Evolutionary conservation across 495 filamentous ascomycete species (phyloP).

Genomic region (Penicillium goetzii): DNA sequence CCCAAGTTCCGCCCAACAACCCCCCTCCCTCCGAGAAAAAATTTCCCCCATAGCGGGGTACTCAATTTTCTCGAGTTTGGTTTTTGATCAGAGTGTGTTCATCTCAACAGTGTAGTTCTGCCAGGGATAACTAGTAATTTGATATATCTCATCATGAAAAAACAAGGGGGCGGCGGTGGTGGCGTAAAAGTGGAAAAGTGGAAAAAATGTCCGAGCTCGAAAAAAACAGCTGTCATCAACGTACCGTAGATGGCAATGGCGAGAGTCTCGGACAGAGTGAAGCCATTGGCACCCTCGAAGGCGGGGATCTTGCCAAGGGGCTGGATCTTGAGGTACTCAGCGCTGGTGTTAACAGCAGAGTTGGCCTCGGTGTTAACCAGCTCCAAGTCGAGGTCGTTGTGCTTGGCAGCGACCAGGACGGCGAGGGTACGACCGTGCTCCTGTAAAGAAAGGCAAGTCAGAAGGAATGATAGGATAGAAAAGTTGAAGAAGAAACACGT

Average conservation of each 20-base stretch:
- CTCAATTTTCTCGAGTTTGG: conserved; percentile 24
- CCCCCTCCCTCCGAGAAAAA: conserved; percentile 19
- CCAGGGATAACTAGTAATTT: conserved; percentile 96
- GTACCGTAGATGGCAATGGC: conserved; percentile 97
- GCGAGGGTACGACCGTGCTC: conserved; percentile 86
- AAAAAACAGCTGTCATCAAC: conserved; percentile 45
- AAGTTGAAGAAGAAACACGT: conserved; percentile 43
- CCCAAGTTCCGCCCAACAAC: conserved; percentile 6
- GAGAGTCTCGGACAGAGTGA: conserved; percentile 82
- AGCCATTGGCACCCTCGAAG: conserved; percentile 93
- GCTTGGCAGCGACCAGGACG: conserved; percentile 90
- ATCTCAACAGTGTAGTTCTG: conserved; percentile 89
- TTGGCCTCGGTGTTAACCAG: conserved; percentile 66
- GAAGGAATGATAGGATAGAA: conserved; percentile 15
- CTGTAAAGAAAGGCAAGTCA: conserved; percentile 50
- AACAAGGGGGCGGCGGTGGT: conserved; percentile 12
- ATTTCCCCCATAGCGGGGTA: conserved; percentile 41
- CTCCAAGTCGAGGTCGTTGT: conserved; percentile 90
- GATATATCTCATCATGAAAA: conserved; percentile 77
- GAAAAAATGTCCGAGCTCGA: conserved; percentile 9
- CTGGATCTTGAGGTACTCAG: conserved; percentile 85
- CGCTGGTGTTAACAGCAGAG: conserved; percentile 43
- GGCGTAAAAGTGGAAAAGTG: background rate
- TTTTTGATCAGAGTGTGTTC: conserved; percentile 61
- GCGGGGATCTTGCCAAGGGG: conserved; percentile 87